Base-by-base conservation (phyloP, 2,329 filamentous ascomycete species). In the Leptodontidium sp. region DNA sequence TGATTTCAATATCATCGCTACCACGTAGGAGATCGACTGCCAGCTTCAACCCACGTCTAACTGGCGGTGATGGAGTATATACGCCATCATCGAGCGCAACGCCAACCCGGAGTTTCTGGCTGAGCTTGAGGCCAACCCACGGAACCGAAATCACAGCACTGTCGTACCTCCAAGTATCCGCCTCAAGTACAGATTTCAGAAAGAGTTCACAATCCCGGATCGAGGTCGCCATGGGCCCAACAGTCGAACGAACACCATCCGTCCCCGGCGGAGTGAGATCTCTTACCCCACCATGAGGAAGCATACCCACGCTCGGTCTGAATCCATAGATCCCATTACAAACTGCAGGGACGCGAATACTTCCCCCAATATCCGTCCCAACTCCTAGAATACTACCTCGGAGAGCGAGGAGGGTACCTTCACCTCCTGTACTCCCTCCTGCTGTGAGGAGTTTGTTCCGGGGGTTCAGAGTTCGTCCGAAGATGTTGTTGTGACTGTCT, bases 401-500 rank as follows among this genome's bases (percentile, higher is more conserved):
- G 43, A 83, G 76, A 1, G 80, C 81, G 1, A 84, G 53, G 0
- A 84, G 71, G 0, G 83, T 81, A 38, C 84, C 88, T 76, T 91
- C 89, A 12, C 90, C 90, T 12, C 90, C 89, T 0, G 86, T 87
- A 8, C 82, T 85, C 2, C 90, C 89, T 12, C 90, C 89, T 0
- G 86, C 84, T 0, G 87, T 88, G 24, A 87, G 80, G 38, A 40
- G 38, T 40, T 40, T 40, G 38, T 40, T 40, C 2, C 38, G 38
- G 38, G 38, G 38, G 38, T 40, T 40, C 8, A 40, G 8, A 2
- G 38, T 40, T 8, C 38, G 38, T 2, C 38, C 38, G 38, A 40
- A 40, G 38, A 40, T 40, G 72, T 89, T 85, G 77, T 90, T 90
- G 53, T 85, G 82, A 5, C 82, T 84, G 73, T 90, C 88, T 53